phyloP scores from a whole-genome alignment of 2,329 filamentous ascomycete genomes.

The Paraconiothyrium brasiliense region DNA sequence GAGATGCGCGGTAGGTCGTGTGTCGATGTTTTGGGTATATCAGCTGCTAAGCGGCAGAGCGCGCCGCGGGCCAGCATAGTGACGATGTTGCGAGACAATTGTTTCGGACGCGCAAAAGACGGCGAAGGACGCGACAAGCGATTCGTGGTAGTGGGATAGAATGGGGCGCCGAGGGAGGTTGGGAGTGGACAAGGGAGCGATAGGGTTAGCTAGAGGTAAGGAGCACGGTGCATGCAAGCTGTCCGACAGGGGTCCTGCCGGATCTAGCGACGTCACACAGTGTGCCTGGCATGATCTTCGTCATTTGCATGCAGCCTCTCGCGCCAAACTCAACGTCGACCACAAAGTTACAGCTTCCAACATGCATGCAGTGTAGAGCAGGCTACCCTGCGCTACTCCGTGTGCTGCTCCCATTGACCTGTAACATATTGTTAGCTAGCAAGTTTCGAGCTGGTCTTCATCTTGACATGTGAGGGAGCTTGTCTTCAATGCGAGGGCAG shows the following conservation, averaged over 20 bases:
- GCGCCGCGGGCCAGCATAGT: conserved; percentile 49
- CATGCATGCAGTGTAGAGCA: too few species aligned
- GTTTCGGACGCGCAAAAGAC: conserved; percentile 18
- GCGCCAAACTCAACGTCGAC: too few species aligned
- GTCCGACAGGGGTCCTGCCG: conserved; percentile 6
- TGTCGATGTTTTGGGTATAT: conserved; percentile 46
- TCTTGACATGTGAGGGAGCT: background rate
- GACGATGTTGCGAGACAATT: conserved; percentile 16
- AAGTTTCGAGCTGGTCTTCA: too few species aligned
- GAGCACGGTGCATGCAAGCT: conserved; percentile 1
- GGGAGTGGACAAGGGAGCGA: conserved; percentile 8
- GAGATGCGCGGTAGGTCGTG: conserved; percentile 48
- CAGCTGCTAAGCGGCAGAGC: conserved; percentile 47
- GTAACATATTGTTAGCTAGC: too few species aligned
- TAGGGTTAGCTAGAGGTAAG: conserved; percentile 12
- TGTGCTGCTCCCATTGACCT: too few species aligned
- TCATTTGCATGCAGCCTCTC: background rate
- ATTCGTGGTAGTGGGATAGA: conserved; percentile 23
- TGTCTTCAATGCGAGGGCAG: background rate
- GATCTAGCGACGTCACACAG: conserved; percentile 16
- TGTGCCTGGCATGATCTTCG: conserved; percentile 3
- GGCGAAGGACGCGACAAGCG: conserved; percentile 27
- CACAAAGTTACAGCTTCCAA: too few species aligned
- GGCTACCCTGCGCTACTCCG: too few species aligned
- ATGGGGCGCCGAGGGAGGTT: conserved; percentile 16